Conservation (phyloP, 1,139 yeast genomes). For the Kodamaea ohmeri region DNA sequence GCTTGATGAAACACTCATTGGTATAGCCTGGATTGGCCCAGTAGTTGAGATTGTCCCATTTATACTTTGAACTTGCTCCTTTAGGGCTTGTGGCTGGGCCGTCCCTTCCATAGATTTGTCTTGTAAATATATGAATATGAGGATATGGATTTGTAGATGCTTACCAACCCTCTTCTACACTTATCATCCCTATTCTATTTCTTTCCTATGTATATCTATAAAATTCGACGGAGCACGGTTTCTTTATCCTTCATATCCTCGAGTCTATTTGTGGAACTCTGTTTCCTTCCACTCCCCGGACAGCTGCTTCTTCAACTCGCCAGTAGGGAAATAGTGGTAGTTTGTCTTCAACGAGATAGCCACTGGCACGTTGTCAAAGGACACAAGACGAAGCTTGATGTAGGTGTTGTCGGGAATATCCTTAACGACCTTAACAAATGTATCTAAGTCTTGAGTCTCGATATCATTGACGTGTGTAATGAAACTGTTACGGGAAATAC, state of each 20-base stretch:
- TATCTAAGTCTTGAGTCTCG: conserved; percentile 65
- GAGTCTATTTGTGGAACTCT: conserved; percentile 21
- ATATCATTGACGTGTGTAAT: conserved; percentile 84
- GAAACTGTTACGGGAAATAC: conserved; percentile 76
- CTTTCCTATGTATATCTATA: conserved; percentile 1
- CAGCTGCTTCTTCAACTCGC: conserved; percentile 50
- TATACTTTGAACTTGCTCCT: no score
- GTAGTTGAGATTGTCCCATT: no score
- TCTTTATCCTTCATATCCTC: no score
- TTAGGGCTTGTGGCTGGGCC: no score
- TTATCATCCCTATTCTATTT: not conserved
- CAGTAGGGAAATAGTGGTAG: conserved; percentile 88
- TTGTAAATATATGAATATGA: conserved; percentile 5
- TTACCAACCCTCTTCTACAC: no score
- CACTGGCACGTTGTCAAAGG: conserved; percentile 81
- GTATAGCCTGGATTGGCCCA: no score
- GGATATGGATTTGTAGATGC: no score
- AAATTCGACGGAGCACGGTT: not conserved
- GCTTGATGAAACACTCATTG: no score
- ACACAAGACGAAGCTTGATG: conserved; percentile 74
- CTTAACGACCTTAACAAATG: conserved; percentile 62
- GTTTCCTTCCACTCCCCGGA: conserved; percentile 53
- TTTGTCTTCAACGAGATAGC: conserved; percentile 86
- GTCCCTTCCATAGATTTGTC: no score
- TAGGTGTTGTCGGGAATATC: conserved; percentile 75